Evolutionary conservation across 805 yeast species (phyloP).

Genomic region (Sugiyamaella boreocaroliniensis): DNA sequence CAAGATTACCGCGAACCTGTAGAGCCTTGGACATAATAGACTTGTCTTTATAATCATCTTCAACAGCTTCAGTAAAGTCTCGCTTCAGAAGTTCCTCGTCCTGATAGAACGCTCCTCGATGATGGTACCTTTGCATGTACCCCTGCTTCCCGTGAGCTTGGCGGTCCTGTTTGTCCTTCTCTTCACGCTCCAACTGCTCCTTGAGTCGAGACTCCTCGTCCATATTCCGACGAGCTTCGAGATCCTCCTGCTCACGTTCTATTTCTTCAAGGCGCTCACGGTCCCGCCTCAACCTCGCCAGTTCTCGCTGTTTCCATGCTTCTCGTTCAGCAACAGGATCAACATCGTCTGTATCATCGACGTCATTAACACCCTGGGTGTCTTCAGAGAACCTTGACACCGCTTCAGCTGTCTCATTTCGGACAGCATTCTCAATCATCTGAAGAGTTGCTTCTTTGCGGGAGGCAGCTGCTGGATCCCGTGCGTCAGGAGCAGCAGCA

Average conservation of each 20-base stretch:
- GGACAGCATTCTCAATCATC: conserved; percentile 26
- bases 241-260: conserved; percentile 34
- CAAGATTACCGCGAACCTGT: conserved; percentile 26
- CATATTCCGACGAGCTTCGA: conserved; percentile 27
- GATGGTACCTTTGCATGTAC: conserved; percentile 27
- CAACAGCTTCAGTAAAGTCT: conserved; percentile 27
- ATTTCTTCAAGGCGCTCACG: conserved; percentile 26
- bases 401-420: conserved; percentile 23
- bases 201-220: conserved; percentile 22
- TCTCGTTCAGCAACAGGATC: conserved; percentile 44
- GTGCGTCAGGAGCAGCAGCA: conserved; percentile 7
- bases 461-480: neutral
- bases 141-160: conserved; percentile 5
- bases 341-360: conserved; percentile 57
- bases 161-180: conserved; percentile 14
- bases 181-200: conserved; percentile 14
- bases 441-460: conserved; percentile 21
- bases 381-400: conserved; percentile 19
- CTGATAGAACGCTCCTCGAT: conserved; percentile 33
- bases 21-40: conserved; percentile 24
- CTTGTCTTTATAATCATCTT: conserved; percentile 29
- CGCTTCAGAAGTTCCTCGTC: conserved; percentile 31
- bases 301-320: conserved; percentile 40
- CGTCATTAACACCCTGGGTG: conserved; percentile 18
- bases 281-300: conserved; percentile 36